Percentiles rank a stretch among this genome's conserved stretches.
phyloP scores from a whole-genome alignment of 352 stramenopile species.

The Globisporangium canariense region DNA sequence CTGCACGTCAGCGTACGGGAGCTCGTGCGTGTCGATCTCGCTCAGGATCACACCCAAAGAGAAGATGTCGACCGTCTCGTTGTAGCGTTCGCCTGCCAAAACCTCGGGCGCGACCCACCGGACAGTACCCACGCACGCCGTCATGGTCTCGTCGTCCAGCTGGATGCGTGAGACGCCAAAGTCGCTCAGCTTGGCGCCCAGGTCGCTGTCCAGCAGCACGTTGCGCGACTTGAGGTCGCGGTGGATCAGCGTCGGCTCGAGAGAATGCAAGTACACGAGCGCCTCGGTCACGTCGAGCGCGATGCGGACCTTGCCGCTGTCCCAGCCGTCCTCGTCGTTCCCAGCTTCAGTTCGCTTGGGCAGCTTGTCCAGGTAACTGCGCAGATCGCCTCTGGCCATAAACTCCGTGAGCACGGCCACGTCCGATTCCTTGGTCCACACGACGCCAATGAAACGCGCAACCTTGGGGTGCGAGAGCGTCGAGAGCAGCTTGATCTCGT shows the following conservation, averaged over 20 bases:
- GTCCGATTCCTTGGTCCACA: constrained; percentile 16
- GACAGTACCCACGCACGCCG: constrained; percentile 18
- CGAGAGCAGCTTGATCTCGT: constrained; percentile 18
- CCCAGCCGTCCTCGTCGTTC: background rate
- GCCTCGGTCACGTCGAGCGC: constrained; percentile 16
- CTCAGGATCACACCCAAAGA: constrained; percentile 21
- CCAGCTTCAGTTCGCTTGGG: background rate
- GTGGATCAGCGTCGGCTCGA: constrained; percentile 20
- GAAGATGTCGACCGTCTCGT: constrained; percentile 23
- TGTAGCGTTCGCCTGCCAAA: constrained; percentile 17
- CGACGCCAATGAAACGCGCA: constrained; percentile 18
- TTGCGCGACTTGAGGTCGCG: constrained; percentile 33
- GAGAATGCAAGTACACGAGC: constrained; percentile 19
- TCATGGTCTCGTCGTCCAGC: constrained; percentile 22
- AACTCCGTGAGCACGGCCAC: constrained; percentile 13
- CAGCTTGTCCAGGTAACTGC: constrained; percentile 6
- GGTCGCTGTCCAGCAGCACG: constrained; percentile 19
- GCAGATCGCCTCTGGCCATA: constrained; percentile 14
- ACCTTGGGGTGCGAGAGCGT: constrained; percentile 15
- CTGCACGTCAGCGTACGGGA: constrained; percentile 8
- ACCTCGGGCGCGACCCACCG: constrained; percentile 22
- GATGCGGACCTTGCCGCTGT: background rate
- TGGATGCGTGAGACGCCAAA: constrained; percentile 54
- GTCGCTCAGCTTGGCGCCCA: constrained; percentile 76
- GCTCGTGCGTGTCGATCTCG: constrained; percentile 20